Base-by-base conservation (phyloP, 2,329 filamentous ascomycete species). In the Teratosphaeria viscida region DNA sequence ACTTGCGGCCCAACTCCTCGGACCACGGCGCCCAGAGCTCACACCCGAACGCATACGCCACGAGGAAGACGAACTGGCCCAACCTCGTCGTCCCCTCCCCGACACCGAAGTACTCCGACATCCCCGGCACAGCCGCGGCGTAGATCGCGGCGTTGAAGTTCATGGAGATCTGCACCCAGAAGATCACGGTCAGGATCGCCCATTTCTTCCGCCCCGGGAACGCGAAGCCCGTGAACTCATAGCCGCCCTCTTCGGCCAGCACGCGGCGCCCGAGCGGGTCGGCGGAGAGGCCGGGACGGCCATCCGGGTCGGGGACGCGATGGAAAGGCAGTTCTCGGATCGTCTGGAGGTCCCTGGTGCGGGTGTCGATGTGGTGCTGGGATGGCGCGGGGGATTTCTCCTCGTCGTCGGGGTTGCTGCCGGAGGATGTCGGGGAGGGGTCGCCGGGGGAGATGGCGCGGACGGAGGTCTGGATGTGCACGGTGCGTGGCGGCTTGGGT, bases 11-110 rank as follows among this genome's bases (percentile, higher is more conserved):
- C 56, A 92, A 78, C 68, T 94, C 90, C 71, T 95, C 90, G 54
- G 84, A 88, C 88, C 89, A 94, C 0, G 90, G 90, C 0, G 90
- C 90, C 90, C 90, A 94, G 0, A 92, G 80, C 73, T 94, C 90
- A 71, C 90, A 94, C 39, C 90, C 90, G 70, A 94, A 92, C 43
- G 89, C 89, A 71, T 95, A 94, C 2, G 85, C 73, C 56, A 94
- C 81, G 47, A 95, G 75, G 75, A 92, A 94, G 63, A 91, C 83
- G 75, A 88, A 86, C 61, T 88, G 87, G 70, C 89, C 89, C 59
- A 83, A 82, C 58, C 88, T 83, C 4, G 86, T 88, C 3, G 82
- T 84, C 71, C 90, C 87, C 32, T 77, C 76, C 62, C 84, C 87
- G 62, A 92, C 85, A 54, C 75, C 65, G 64, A 89, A 94, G 62